Percentiles rank a stretch among this genome's conserved stretches.
Evolutionary conservation across 2,329 filamentous ascomycete genomes (phyloP).

Genomic region (Colletotrichum sp.): DNA sequence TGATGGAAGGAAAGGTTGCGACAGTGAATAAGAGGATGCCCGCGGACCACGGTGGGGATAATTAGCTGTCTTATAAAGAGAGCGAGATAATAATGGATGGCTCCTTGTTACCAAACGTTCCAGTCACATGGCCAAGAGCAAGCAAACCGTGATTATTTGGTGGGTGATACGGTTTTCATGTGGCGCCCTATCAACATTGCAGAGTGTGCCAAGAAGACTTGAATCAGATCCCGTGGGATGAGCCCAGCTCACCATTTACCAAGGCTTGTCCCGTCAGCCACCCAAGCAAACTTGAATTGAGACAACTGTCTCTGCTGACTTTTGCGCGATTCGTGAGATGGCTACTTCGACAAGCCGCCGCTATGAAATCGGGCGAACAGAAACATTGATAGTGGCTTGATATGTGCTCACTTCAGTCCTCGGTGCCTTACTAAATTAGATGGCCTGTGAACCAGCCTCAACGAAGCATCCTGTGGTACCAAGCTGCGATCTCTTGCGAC

Average conservation of each 20-base stretch:
- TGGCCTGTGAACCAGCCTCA: not conserved
- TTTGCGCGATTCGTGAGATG: not conserved
- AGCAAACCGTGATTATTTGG: not conserved
- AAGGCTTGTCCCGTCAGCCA: no score
- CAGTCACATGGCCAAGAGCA: not conserved
- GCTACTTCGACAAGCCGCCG: not conserved
- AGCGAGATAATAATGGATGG: not conserved
- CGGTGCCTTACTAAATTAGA: not conserved
- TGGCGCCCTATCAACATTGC: not conserved
- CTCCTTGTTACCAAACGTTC: not conserved
- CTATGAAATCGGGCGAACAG: not conserved
- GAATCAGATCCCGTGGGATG: not conserved
- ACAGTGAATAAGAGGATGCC: not conserved
- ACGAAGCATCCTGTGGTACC: not conserved
- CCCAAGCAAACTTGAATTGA: not conserved
- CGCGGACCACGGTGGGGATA: not conserved
- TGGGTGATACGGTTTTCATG: not conserved
- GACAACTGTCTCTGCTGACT: not conserved
- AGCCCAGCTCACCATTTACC: not conserved
- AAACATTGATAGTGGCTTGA: not conserved
- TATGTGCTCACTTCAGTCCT: not conserved
- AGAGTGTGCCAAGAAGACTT: not conserved
- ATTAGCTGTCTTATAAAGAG: not conserved
- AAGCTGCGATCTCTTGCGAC: not conserved
- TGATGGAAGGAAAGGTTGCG: fast-evolving